Percentiles rank a stretch among this genome's conserved stretches.
These are phyloP conservation scores for Populus ilicifolia DNA, from an alignment of 345 rosid species.

Conservation along the genomic window DNA sequence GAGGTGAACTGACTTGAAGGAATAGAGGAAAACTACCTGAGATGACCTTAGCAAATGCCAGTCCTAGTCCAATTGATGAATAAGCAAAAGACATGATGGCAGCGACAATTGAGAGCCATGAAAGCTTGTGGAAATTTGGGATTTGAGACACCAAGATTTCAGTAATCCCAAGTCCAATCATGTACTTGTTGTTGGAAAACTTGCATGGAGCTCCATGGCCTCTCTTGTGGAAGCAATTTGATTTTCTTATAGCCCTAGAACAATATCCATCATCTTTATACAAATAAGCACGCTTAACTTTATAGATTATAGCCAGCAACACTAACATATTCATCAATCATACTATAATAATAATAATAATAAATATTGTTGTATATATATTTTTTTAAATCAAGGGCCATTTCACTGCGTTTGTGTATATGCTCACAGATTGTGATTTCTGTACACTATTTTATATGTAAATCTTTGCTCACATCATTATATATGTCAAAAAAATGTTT, in stretches of 20 bases:
- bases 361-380: not conserved
- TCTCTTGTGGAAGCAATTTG: constrained; percentile 7
- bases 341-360: too few species aligned
- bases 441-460: too few species aligned
- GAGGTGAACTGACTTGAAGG: not conserved
- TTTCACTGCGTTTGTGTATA: too few species aligned
- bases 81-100: constrained; percentile 12
- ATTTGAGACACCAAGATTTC: constrained; percentile 14
- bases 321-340: not conserved
- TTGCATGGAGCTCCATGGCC: constrained; percentile 3
- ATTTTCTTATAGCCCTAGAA: constrained; percentile 4
- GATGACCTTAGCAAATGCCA: constrained; percentile 1
- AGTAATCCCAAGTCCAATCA: constrained; percentile 7
- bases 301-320: too few species aligned
- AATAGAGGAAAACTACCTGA: constrained; percentile 14
- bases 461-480: too few species aligned
- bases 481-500: too few species aligned
- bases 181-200: not conserved
- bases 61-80: constrained; percentile 11
- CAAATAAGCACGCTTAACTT: not conserved
- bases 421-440: too few species aligned
- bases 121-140: constrained; percentile 11
- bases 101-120: constrained; percentile 10
- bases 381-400: too few species aligned
- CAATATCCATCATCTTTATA: not conserved